Percentiles rank a stretch among this genome's conserved stretches.
These are phyloP conservation scores for Colletotrichum sp. DNA, from an alignment of 2,329 filamentous ascomycete genomes.

Conservation along the genomic window DNA sequence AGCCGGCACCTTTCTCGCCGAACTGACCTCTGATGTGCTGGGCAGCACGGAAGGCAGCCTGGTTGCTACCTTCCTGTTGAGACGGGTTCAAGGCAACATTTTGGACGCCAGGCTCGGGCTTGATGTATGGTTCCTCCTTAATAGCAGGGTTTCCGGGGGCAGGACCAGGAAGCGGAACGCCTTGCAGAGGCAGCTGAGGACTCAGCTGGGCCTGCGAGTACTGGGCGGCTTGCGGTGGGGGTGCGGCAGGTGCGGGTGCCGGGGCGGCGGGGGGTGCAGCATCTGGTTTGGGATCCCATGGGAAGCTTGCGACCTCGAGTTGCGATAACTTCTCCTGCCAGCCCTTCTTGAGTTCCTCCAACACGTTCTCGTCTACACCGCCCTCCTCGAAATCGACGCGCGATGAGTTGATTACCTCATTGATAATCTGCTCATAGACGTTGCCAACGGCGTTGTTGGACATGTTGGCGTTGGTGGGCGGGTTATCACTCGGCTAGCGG, in stretches of 20 bases:
- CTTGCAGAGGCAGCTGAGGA: constrained; percentile 33
- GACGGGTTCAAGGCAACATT: constrained; percentile 18
- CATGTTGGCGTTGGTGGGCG: constrained; percentile 45
- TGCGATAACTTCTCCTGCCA: constrained; percentile 93
- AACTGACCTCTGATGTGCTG: constrained; percentile 64
- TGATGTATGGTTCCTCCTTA: constrained; percentile 52
- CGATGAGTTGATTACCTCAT: constrained; percentile 90
- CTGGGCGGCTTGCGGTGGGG: constrained; percentile 22
- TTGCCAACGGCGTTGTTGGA: constrained; percentile 69
- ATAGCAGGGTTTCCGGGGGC: constrained; percentile 42
- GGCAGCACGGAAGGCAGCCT: constrained; percentile 60
- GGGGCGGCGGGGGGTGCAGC: constrained; percentile 50
- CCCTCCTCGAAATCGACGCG: constrained; percentile 96
- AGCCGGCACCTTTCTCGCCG: constrained; percentile 68
- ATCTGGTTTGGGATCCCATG: constrained; percentile 84
- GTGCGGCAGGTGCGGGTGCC: constrained; percentile 28
- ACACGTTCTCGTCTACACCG: constrained; percentile 84
- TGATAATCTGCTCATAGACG: constrained; percentile 80
- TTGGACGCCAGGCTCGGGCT: constrained; percentile 50
- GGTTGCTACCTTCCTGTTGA: constrained; percentile 31
- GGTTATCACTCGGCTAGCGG: not conserved
- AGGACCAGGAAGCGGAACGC: constrained; percentile 27
- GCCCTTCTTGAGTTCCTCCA: constrained; percentile 84
- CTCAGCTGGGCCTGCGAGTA: constrained; percentile 41
- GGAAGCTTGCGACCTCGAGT: constrained; percentile 85